Evolutionary conservation across 139 green algal species (phyloP).

Genomic region (Chlorella sp.): DNA sequence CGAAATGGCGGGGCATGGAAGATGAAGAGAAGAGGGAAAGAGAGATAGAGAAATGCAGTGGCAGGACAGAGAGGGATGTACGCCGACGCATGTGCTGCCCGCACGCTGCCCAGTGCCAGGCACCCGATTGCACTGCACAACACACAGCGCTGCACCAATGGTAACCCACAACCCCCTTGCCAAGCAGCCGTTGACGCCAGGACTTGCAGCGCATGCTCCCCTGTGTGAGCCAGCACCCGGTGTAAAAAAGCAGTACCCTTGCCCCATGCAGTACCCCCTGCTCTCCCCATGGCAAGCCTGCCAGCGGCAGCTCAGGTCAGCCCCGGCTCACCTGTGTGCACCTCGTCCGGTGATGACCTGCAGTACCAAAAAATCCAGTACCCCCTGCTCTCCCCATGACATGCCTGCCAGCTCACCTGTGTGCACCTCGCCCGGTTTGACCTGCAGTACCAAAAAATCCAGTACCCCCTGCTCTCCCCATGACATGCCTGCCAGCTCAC

Average conservation of each 20-base stretch:
- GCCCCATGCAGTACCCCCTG: background rate
- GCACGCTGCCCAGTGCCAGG: background rate
- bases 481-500: background rate
- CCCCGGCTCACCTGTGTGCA: background rate
- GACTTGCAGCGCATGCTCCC: no score
- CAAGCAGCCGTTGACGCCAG: no score
- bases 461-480: no score
- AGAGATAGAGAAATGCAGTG: background rate
- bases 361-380: no score
- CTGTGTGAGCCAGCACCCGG: no score
- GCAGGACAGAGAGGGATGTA: background rate
- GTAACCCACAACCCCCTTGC: no score
- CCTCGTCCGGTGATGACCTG: slow-evolving; percentile 49
- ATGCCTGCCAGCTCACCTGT: slow-evolving; percentile 23
- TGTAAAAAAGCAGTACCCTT: no score
- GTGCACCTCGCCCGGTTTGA: slow-evolving; percentile 41
- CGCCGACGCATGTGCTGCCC: background rate
- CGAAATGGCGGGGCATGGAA: background rate
- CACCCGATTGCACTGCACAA: no score
- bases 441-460: slow-evolving; percentile 54
- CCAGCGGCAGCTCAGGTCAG: background rate
- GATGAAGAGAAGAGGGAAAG: background rate
- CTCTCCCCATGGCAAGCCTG: background rate
- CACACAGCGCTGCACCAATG: no score
- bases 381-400: no score